Evolutionary conservation across 2,329 filamentous ascomycete species (phyloP), one percentile per base, ranked within the genome.

Genomic region (Apiospora malaysiana): DNA sequence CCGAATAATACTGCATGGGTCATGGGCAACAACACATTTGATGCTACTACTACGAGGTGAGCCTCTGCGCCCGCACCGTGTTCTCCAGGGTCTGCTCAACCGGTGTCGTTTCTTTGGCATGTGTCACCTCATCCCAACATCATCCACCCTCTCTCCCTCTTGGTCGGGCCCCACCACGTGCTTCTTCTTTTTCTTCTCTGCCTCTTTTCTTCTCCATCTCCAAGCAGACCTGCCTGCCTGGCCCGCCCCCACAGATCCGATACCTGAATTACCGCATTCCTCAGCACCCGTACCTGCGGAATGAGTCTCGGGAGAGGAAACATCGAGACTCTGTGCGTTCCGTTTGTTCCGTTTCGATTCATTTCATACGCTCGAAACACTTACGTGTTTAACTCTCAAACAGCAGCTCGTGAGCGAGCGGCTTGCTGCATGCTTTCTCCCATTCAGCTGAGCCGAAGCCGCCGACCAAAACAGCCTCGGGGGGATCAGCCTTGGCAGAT

Each of bases 381-480:
- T 40, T 9, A 59, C 51, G 3, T 59, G 51, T 59, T 59, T 59
- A 27, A 59, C 51, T 27, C 51, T 59, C 51, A 27, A 59, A 59
- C 51, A 49, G 47, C 47, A 59, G 27, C 51, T 37, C 51, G 4
- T 21, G 32, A 16, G 42, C 42, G n/a, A 12, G 27, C 56, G 56
- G 56, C 32, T 63, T 63, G 56, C 56, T 40, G 56, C 32, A 63
- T 56, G 51, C 25, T 32, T 56, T 6, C 14, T 59, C 32, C 25
- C 32, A 40, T 63, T 63, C 56, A 40, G 56, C 56, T 63, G 56
- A 40, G 40, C 56, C 56, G 18, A 63, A 63, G 32, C 56, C n/a
- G n/a, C 56, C 56, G 32, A n/a, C 32, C 56, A 37, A 40, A 63
- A 40, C 27, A 23, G 32, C 16, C 56, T 40, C 56, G 27, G 32